These are phyloP conservation scores for Thamnidium elegans DNA, from an alignment of 192 early-diverging fungal species.

Conservation along the genomic window DNA sequence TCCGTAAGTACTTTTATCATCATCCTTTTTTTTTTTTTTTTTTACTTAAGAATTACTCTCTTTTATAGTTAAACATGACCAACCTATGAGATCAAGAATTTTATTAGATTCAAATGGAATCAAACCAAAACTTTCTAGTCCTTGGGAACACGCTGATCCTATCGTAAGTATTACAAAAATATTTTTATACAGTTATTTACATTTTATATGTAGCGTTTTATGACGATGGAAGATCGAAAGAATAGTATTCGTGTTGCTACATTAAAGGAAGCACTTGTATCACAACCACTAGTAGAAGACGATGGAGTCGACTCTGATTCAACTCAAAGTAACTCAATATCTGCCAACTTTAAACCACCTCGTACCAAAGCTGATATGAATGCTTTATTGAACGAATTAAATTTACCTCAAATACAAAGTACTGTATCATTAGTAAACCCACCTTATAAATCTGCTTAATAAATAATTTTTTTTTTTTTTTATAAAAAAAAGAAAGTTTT, in stretches of 20 bases:
- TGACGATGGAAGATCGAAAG: neutral
- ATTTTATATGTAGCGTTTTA: neutral
- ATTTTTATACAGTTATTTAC: neutral
- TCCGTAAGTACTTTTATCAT: constrained; percentile 12
- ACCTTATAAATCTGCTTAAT: constrained; percentile 17
- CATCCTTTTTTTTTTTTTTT: neutral
- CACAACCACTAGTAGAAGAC: neutral
- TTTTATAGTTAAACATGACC: constrained; percentile 14
- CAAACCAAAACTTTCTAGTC: constrained; percentile 30
- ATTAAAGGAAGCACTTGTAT: constrained; percentile 11
- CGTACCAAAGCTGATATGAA: constrained; percentile 13
- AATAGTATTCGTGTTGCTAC: constrained; percentile 12
- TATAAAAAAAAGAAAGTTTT: neutral
- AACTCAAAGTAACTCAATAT: constrained; percentile 1
- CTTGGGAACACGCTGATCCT: constrained; percentile 15
- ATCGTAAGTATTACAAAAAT: constrained; percentile 2
- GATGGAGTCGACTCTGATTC: constrained; percentile 14
- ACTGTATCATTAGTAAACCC: constrained; percentile 23
- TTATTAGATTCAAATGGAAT: neutral
- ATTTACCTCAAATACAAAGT: constrained; percentile 14
- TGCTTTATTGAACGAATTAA: constrained; percentile 15
- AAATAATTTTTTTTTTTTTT: neutral
- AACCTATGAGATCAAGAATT: neutral
- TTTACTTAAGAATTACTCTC: neutral
- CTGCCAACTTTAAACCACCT: neutral